These are phyloP conservation scores for Serendipita sp. DNA, from an alignment of 768 basidiomycete species.

Conservation along the genomic window DNA sequence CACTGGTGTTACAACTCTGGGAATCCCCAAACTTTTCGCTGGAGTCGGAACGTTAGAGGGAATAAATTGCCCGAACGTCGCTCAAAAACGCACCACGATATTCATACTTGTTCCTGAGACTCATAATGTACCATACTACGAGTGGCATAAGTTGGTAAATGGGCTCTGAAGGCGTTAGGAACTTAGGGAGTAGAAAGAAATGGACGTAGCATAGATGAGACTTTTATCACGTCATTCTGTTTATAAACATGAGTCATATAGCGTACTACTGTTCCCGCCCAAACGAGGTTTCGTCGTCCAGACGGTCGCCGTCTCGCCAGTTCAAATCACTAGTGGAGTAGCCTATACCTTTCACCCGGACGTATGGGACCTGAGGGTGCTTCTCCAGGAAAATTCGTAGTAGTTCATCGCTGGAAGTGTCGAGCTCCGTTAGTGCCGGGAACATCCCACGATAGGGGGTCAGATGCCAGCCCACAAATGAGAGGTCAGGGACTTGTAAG, in stretches of 20 bases:
- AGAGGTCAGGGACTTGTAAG: neutral
- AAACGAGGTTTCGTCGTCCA: too few relatives aligned
- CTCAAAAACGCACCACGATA: conserved; percentile 83
- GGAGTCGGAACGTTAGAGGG: conserved; percentile 51
- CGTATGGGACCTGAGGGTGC: too few relatives aligned
- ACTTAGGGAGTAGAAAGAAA: neutral
- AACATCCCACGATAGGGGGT: neutral
- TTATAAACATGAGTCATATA: neutral
- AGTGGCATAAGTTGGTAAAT: conserved; percentile 57
- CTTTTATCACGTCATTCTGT: neutral
- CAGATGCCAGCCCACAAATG: neutral
- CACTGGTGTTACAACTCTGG: too few relatives aligned
- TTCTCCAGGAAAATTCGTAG: too few relatives aligned
- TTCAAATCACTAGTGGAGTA: too few relatives aligned
- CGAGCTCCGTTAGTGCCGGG: neutral
- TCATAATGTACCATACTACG: conserved; percentile 97
- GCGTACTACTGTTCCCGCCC: neutral
- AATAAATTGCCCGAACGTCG: conserved; percentile 59
- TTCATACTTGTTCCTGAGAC: conserved; percentile 69
- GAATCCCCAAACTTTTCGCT: too few relatives aligned
- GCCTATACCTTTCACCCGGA: too few relatives aligned
- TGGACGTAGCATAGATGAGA: neutral
- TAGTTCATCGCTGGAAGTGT: too few relatives aligned
- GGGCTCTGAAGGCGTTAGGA: conserved; percentile 3
- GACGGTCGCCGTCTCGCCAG: too few relatives aligned